Evolutionary conservation across 192 early-diverging fungal genomes (phyloP), one percentile per base, ranked within the genome.

Genomic region (Entomortierella beljakovae): DNA sequence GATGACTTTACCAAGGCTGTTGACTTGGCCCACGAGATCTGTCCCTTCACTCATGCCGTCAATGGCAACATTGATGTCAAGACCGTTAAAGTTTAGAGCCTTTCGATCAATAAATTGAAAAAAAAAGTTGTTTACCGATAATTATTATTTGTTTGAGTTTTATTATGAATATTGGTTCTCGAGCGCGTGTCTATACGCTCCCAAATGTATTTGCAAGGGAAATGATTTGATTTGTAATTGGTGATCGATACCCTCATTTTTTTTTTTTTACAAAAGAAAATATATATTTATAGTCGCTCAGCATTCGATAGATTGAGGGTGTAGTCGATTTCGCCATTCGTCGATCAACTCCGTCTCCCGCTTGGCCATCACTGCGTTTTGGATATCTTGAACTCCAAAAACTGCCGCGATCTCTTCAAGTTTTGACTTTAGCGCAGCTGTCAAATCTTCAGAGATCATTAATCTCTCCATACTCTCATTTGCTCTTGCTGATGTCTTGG

Each of bases 41-140:
- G 87, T 65, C 87, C 87, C 9, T 88, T 85, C 61, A 83, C 84
- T 29, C 87, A 86, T 38, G 87, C 87, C 1, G 69, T 83, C 32
- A 72, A 64, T 6, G 82, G 82, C 76, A 88, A 88, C 82, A 81
- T 88, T 33, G 83, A 85, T 11, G 80, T 88, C 68, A 85, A 81
- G 66, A 80, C 86, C 22, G 55, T 72, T 35, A 83, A 86, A 40
- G 82, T 67, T 16, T 59, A 59, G 32, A 33, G n/a, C n/a, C n/a
- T n/a, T n/a, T n/a, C n/a, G n/a, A n/a, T n/a, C n/a, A n/a, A n/a
- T n/a, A n/a, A n/a, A n/a, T n/a, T n/a, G n/a, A n/a, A n/a, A n/a
- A n/a, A n/a, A n/a, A 57, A 57, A 57, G 33, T 5, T 3, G 22
- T 56, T n/a, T n/a, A n/a, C n/a, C n/a, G n/a, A n/a, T n/a, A n/a